Base-by-base conservation (phyloP, 257 asterid species). In the Solanum sitiens region DNA sequence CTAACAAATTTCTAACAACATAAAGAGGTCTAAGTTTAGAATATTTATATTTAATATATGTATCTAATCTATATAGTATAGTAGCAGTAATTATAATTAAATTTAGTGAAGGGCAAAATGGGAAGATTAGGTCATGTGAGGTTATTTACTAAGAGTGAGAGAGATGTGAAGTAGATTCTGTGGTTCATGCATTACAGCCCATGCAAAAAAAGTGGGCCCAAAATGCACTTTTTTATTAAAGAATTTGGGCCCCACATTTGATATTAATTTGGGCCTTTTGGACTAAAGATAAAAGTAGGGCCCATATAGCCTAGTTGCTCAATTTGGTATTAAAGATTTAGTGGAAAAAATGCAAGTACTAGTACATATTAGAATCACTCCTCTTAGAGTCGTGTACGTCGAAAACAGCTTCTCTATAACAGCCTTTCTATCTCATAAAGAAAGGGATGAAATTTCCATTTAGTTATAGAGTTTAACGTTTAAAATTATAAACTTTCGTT, bases 141-240 rank as follows among this genome's bases (percentile, higher is more conserved):
- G 32, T 75, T n/a, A 10, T 30, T 25, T 63, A 61, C 8, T 61
- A 44, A 65, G 56, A 45, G 71, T 71, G 35, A 35, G 88, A 39
- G 47, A 59, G 67, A 0, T 53, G 40, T 73, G 68, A 65, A 21
- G 86, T 74, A 82, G 85, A 42, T 82, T 71, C 63, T 86, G 39
- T 35, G 14, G 35, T 76, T 44, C 74, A 74, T 90, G 91, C 88
- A 70, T 84, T 89, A 86, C 89, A 87, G 91, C 88, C 90, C 89
- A 89, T 87, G 27, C 33, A 44, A 79, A 50, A 50, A 74, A 40
- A 59, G 86, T 86, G 84, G 44, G 83, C 82, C 84, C 20, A 14
- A 10, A 1, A 32, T 32, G 4, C 1, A 59, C 84, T 86, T 18
- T 45, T 16, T 53, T 83, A 27, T 32, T 87, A 85, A 86, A 83